These are phyloP conservation scores for Cutaneotrichosporon arboriforme DNA, from an alignment of 1,284 basidiomycete species.

Conservation along the genomic window DNA sequence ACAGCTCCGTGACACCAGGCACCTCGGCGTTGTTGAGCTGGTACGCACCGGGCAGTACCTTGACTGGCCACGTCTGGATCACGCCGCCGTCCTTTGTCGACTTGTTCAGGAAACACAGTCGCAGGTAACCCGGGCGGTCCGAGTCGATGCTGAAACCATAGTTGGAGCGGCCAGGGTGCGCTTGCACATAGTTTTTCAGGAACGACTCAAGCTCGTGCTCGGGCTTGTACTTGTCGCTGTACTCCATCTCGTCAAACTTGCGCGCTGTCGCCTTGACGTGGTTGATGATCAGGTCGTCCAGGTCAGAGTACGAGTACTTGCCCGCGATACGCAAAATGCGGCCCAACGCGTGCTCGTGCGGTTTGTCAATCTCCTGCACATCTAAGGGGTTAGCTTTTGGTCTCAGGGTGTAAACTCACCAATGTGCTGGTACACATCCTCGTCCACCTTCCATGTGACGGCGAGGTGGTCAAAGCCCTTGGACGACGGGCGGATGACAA, in stretches of 20 bases:
- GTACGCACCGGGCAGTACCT: constrained; percentile 83
- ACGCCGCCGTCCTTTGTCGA: constrained; percentile 56
- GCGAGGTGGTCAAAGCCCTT: constrained; percentile 91
- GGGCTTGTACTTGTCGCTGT: constrained; percentile 90
- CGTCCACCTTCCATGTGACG: constrained; percentile 98
- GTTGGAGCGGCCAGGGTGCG: constrained; percentile 88
- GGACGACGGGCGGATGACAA: constrained; percentile 92
- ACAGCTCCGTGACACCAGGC: constrained; percentile 81
- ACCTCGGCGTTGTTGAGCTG: constrained; percentile 81
- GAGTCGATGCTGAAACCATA: constrained; percentile 94
- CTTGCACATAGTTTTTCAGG: constrained; percentile 81
- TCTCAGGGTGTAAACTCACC: constrained; percentile 34
- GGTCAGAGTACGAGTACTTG: constrained; percentile 81
- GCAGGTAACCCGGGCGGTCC: constrained; percentile 86
- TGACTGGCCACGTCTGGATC: constrained; percentile 83
- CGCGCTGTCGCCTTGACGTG: constrained; percentile 92
- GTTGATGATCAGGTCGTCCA: constrained; percentile 96
- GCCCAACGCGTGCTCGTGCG: constrained; percentile 63
- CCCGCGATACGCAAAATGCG: constrained; percentile 70
- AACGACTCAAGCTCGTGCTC: constrained; percentile 87
- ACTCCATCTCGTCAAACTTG: constrained; percentile 90
- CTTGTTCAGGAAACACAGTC: constrained; percentile 86
- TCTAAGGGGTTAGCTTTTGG: constrained; percentile 43
- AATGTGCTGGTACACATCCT: constrained; percentile 94
- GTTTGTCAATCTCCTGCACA: constrained; percentile 72